These are phyloP conservation scores for Ganoderma boninense DNA, from an alignment of 1,284 basidiomycete species.

Conservation along the genomic window DNA sequence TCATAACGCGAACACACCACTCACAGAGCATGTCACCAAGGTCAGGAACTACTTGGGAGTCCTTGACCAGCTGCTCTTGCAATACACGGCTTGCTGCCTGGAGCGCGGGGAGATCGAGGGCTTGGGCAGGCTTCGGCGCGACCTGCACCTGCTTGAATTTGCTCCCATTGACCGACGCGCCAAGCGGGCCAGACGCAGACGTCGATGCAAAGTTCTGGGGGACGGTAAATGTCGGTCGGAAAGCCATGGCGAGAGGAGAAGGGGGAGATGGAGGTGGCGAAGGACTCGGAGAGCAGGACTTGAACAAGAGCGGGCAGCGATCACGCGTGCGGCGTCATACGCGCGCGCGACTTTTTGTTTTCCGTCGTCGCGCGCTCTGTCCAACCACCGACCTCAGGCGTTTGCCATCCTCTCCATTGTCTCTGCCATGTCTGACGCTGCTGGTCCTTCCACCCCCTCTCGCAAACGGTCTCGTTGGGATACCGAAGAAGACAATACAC, in stretches of 20 bases:
- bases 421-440: slow-evolving; percentile 29
- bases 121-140: slow-evolving; percentile 45
- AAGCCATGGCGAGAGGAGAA: slow-evolving; percentile 21
- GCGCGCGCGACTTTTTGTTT: slow-evolving; percentile 34
- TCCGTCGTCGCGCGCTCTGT: slow-evolving; percentile 19
- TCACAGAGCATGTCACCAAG: slow-evolving; percentile 66
- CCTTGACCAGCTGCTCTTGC: slow-evolving; percentile 73
- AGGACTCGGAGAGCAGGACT: slow-evolving; percentile 26
- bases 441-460: slow-evolving; percentile 49
- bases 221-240: slow-evolving; percentile 24
- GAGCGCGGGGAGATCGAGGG: slow-evolving; percentile 67
- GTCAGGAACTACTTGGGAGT: slow-evolving; percentile 77
- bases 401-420: slow-evolving; percentile 9
- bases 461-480: slow-evolving; percentile 82
- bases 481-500: slow-evolving; percentile 51
- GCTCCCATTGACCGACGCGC: slow-evolving; percentile 30
- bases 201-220: slow-evolving; percentile 29
- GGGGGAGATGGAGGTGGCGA: slow-evolving; percentile 20
- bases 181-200: slow-evolving; percentile 24
- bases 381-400: not conserved
- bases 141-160: slow-evolving; percentile 30
- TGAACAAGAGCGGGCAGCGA: slow-evolving; percentile 27
- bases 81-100: slow-evolving; percentile 71
- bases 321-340: slow-evolving; percentile 26
- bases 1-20: slow-evolving; percentile 43